Percentiles rank a stretch among this genome's conserved stretches.
Evolutionary conservation across 345 rosid genomes (phyloP).

Genomic region (Euphorbia peplus): DNA sequence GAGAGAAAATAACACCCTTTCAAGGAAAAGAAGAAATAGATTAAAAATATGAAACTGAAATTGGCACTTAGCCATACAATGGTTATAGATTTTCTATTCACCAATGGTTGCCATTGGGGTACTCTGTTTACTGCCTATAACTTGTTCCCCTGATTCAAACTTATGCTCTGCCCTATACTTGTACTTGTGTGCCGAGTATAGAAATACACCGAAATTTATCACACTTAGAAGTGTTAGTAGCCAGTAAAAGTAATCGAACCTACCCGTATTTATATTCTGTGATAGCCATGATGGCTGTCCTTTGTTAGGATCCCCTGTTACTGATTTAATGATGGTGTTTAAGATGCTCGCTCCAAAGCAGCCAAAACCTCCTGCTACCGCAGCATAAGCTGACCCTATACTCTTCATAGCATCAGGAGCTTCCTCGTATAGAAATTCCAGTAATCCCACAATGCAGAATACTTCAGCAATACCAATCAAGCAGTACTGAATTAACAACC

Average conservation of each 20-base stretch:
- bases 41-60: background rate
- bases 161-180: conserved; percentile 53
- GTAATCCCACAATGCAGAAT: conserved; percentile 70
- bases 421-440: conserved; percentile 87
- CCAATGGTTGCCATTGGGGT: conserved; percentile 11
- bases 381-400: conserved; percentile 91
- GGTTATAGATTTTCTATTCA: background rate
- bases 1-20: no score
- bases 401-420: conserved; percentile 98
- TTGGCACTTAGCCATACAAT: background rate
- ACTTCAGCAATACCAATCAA: conserved; percentile 88
- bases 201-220: conserved; percentile 62
- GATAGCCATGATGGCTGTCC: conserved; percentile 62
- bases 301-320: conserved; percentile 43
- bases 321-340: conserved; percentile 70
- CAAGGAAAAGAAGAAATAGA: background rate
- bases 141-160: conserved; percentile 24
- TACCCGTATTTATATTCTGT: conserved; percentile 75
- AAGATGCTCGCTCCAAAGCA: conserved; percentile 71
- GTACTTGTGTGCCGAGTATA: conserved; percentile 59
- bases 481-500: conserved; percentile 84
- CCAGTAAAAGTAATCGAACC: conserved; percentile 81
- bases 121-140: conserved; percentile 18
- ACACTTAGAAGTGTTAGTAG: conserved; percentile 57
- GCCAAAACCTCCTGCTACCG: conserved; percentile 80